Evolutionary conservation across 495 filamentous ascomycete genomes (phyloP), one percentile per base, ranked within the genome.

Genomic region (Cercophora sp.): DNA sequence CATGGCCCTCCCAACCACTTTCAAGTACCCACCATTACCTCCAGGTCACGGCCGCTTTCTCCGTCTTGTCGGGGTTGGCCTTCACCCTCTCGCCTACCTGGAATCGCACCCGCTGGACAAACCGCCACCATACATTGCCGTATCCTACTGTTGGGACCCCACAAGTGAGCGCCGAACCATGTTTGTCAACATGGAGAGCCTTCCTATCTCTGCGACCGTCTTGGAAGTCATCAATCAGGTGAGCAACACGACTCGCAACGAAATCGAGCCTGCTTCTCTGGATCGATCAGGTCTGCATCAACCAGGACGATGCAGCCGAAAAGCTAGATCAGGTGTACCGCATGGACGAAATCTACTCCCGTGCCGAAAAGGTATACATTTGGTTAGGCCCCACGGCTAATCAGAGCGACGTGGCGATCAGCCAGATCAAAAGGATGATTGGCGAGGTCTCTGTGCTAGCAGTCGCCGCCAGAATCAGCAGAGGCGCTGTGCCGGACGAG

Each of bases 241-340:
- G 29, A 32, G 29, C 29, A 6, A 6, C 29, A 13, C 29, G 13
- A 13, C 29, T 6, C 29, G 29, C 29, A 6, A 32, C 29, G 8
- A 13, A 13, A 6, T 32, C 29, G 6, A 6, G 29, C 29, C 8
- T 6, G 29, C 29, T 32, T 6, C 42, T 52, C 1, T 56, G 53
- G 53, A 42, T 56, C 23, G 53, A 56, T 18, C 58, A 59, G 5
- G 44, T 68, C 16, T 68, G 65, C 44, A 66, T 68, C 48, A 58
- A 68, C 36, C 65, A 68, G 32, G n/a, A 48, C 0, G 44, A 62
- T 24, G 8, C 11, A 8, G 18, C 26, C 5, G 65, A 68, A 35
- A 55, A 49, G 20, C 32, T 32, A 5, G 9, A 23, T 9, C 66
- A 69, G 41, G 60, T 69, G 4, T 16, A 11, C 20, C 46, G 53